Evolutionary conservation across 108 stramenopile species (phyloP).

Genomic region (Nannochloropsis gaditana): DNA sequence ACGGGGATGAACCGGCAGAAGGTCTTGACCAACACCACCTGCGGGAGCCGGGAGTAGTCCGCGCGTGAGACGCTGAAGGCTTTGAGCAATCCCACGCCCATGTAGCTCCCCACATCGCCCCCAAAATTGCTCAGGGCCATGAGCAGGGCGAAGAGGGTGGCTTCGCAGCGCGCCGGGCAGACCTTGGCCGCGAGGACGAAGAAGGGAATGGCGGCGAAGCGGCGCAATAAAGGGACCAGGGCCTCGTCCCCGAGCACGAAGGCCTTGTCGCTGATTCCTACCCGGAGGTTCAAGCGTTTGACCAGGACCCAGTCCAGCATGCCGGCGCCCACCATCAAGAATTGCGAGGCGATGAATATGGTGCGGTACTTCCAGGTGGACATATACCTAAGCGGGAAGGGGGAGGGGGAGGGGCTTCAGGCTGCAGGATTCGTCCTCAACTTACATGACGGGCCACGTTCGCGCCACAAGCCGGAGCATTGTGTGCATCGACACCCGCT

Average conservation of each 20-base stretch:
- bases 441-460: too few species aligned
- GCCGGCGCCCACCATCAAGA: neutral
- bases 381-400: neutral
- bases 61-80: neutral
- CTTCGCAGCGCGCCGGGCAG: conserved; percentile 9
- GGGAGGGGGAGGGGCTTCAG: neutral
- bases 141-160: conserved; percentile 6
- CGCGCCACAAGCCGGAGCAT: too few species aligned
- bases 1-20: conserved; percentile 12
- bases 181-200: conserved; percentile 22
- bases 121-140: conserved; percentile 25
- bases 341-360: neutral
- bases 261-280: conserved; percentile 19
- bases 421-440: too few species aligned
- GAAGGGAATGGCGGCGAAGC: conserved; percentile 12
- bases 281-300: neutral
- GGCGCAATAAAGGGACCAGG: neutral
- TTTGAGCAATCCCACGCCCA: neutral
- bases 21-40: conserved; percentile 18
- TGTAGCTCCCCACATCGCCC: neutral
- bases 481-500: neutral
- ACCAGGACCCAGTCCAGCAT: conserved; percentile 18
- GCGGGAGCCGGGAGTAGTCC: neutral
- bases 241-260: conserved; percentile 15
- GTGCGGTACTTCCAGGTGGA: conserved; percentile 17